These are phyloP conservation scores for Clavaria fumosa DNA, from an alignment of 768 basidiomycete species.

Conservation along the genomic window DNA sequence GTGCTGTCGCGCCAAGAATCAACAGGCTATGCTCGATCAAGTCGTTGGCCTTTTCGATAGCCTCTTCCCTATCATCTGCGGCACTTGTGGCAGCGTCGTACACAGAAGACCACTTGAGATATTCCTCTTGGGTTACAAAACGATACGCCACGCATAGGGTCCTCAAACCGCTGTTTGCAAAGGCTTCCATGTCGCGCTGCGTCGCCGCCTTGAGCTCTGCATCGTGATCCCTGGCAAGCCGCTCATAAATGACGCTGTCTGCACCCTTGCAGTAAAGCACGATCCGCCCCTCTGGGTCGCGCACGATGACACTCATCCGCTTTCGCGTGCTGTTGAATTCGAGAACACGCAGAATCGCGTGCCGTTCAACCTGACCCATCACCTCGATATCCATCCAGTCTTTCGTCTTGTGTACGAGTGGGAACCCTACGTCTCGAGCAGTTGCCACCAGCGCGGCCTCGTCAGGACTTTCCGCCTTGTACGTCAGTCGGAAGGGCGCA, in stretches of 20 bases:
- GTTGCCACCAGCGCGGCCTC: constrained; percentile 89
- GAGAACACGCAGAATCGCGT: constrained; percentile 62
- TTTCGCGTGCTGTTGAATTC: constrained; percentile 94
- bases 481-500: constrained; percentile 53
- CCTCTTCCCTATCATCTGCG: constrained; percentile 72
- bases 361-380: constrained; percentile 75
- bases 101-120: constrained; percentile 56
- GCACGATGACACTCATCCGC: constrained; percentile 87
- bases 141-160: constrained; percentile 84
- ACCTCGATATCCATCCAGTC: constrained; percentile 79
- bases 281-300: constrained; percentile 68
- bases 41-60: constrained; percentile 79
- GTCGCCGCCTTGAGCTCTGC: constrained; percentile 60
- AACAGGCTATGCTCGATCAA: constrained; percentile 64
- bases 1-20: constrained; percentile 88
- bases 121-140: constrained; percentile 71
- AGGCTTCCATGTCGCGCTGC: constrained; percentile 75
- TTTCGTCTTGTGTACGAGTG: constrained; percentile 65
- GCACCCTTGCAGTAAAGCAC: constrained; percentile 94
- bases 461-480: constrained; percentile 95
- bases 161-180: constrained; percentile 84
- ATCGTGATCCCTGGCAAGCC: constrained; percentile 68
- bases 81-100: constrained; percentile 77
- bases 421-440: constrained; percentile 87
- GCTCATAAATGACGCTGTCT: constrained; percentile 85